Evolutionary conservation across 1,139 yeast species (phyloP).

Genomic region (Suhomyces yuchorum): DNA sequence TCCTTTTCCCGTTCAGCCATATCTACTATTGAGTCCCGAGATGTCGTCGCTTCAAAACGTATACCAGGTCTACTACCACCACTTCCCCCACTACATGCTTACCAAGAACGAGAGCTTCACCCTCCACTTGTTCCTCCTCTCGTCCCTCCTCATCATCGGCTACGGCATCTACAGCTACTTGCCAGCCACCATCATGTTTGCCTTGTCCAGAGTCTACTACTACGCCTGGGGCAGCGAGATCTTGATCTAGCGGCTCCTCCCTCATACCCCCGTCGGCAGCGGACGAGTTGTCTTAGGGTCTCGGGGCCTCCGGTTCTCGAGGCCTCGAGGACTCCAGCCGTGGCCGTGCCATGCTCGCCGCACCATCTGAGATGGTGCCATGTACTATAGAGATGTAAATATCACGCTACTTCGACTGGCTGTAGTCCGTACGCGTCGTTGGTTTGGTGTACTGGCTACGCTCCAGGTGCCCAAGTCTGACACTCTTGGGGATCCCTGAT

Average conservation of each 20-base stretch:
- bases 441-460: too few relatives aligned
- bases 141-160: constrained; percentile 35
- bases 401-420: neutral
- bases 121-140: constrained; percentile 33
- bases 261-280: too few relatives aligned
- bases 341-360: neutral
- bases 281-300: too few relatives aligned
- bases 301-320: too few relatives aligned
- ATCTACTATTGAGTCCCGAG: neutral
- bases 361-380: constrained; percentile 2
- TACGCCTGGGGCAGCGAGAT: constrained; percentile 35
- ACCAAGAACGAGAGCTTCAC: constrained; percentile 37
- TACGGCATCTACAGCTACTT: constrained; percentile 43
- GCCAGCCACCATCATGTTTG: constrained; percentile 34
- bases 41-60: constrained; percentile 19
- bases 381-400: constrained; percentile 4
- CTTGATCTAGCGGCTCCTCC: neutral
- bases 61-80: constrained; percentile 38
- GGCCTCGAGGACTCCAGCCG: neutral
- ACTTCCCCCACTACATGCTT: constrained; percentile 44
- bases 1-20: neutral
- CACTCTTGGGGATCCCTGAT: too few relatives aligned
- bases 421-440: neutral
- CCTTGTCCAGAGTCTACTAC: constrained; percentile 38
- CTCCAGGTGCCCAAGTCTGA: too few relatives aligned